Evolutionary conservation across 2,329 filamentous ascomycete species (phyloP), one percentile per base, ranked within the genome.

Genomic region (Clonostachys chloroleuca): DNA sequence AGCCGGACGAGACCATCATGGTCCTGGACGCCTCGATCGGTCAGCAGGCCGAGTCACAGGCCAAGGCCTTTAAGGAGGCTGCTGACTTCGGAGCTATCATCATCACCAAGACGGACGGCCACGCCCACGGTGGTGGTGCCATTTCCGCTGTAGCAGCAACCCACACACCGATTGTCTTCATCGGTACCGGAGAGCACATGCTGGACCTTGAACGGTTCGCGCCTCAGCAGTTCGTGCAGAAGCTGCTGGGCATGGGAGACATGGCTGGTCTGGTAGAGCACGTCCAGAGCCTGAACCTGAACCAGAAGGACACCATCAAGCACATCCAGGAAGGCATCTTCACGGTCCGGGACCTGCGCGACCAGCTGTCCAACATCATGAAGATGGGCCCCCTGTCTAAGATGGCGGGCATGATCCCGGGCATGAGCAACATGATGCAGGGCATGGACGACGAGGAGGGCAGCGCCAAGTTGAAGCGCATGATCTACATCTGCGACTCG

Each of bases 271-370:
- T 99, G 34, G 89, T 99, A 12, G 94, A 99, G 68, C 94, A 99
- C 63, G 94, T 99, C 2, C 94, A 99, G 65, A 89, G 87, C 34
- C 80, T 99, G 45, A 96, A 95, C 64, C 81, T 96, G 44, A 92
- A 97, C 67, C 94, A 96, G 56, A 97, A 99, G 69, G 92, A 97
- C 59, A 97, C 94, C 5, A 96, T 99, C 78, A 99, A 99, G 75
- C 92, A 99, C 72, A 95, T 99, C 55, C 87, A 90, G 7, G 92
- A 96, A 61, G 94, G 94, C 47, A 92, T 96, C 53, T 99, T 97
- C 68, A 96, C 94, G 0, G 81, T 99, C 34, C 87, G 94, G 47
- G 94, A 99, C 64, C 78, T 99, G 55, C 84, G 94, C 17, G 94
- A 99, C 64, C 95, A 99, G 63, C 83, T 99, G 12, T 87, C 87